Percentiles rank a stretch among this genome's conserved stretches.
Evolutionary conservation across 2,329 filamentous ascomycete genomes (phyloP).

Genomic region (Tolypocladium sp.): DNA sequence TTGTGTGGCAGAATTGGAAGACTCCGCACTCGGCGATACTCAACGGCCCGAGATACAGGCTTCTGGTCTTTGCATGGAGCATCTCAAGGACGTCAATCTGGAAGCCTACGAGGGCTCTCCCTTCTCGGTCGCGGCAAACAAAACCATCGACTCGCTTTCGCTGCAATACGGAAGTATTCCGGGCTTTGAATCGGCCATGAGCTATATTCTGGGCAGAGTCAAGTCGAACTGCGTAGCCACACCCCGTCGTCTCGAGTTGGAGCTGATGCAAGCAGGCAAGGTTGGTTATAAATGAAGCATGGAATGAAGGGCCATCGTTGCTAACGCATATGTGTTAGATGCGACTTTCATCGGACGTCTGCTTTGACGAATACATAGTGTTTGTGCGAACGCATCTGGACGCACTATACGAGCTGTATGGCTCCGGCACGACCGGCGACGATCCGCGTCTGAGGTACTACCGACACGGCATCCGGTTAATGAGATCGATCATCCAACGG

Average conservation of each 20-base stretch:
- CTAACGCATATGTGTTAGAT: constrained; percentile 16
- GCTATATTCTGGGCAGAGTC: constrained; percentile 24
- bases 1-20: constrained; percentile 35
- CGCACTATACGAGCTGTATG: constrained; percentile 26
- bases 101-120: constrained; percentile 16
- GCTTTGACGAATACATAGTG: constrained; percentile 32
- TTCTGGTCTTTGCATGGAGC: constrained; percentile 32
- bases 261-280: constrained; percentile 41
- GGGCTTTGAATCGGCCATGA: constrained; percentile 22
- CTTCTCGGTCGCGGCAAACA: constrained; percentile 24
- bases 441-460: constrained; percentile 32
- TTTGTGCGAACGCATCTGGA: constrained; percentile 32
- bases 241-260: constrained; percentile 39
- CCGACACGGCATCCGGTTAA: constrained; percentile 26
- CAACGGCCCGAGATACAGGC: constrained; percentile 21
- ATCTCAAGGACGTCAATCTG: constrained; percentile 23
- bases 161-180: constrained; percentile 21
- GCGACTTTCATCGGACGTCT: constrained; percentile 22
- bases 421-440: background rate
- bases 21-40: constrained; percentile 24
- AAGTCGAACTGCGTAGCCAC: constrained; percentile 26
- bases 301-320: background rate
- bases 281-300: constrained; percentile 20
- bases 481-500: constrained; percentile 27
- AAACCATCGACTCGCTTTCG: constrained; percentile 26